Percentiles rank a stretch among this genome's conserved stretches.
phyloP scores from a whole-genome alignment of 108 stramenopile species.

The Fragilariopsis cylindrus region DNA sequence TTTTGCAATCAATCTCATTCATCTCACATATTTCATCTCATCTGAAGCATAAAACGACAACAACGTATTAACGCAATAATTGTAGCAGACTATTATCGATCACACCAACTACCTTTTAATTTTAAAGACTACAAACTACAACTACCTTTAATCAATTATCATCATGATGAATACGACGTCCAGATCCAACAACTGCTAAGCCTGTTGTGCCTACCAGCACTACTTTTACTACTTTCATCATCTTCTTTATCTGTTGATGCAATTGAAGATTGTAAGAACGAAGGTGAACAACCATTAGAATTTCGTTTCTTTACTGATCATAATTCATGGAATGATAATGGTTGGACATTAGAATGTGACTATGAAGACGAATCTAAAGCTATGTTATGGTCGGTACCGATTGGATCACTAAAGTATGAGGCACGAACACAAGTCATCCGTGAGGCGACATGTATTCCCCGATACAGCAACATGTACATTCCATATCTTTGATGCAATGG shows the following conservation, averaged over 20 bases:
- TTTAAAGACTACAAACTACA: no score
- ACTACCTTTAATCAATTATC: no score
- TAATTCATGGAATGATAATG: conserved; percentile 9
- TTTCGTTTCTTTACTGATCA: conserved; percentile 21
- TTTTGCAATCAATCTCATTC: no score
- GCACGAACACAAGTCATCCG: conserved; percentile 10
- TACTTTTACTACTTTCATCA: neutral
- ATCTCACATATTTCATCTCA: no score
- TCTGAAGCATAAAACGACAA: no score
- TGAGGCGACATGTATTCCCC: conserved; percentile 3
- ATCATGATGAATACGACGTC: no score
- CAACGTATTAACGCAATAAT: no score
- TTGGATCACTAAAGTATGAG: neutral
- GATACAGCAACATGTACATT: conserved; percentile 5
- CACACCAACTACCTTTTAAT: no score
- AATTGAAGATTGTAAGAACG: neutral
- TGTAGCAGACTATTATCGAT: no score
- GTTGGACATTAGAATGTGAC: conserved; percentile 16
- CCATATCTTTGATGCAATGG: conserved; percentile 1
- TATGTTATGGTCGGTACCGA: neutral
- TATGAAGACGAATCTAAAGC: neutral
- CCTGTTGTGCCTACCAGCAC: neutral
- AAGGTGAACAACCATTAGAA: conserved; percentile 4
- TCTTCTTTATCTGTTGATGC: neutral
- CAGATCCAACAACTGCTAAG: no score